phyloP scores from a whole-genome alignment of 805 yeast genomes.

The Komagataella phaffii region DNA sequence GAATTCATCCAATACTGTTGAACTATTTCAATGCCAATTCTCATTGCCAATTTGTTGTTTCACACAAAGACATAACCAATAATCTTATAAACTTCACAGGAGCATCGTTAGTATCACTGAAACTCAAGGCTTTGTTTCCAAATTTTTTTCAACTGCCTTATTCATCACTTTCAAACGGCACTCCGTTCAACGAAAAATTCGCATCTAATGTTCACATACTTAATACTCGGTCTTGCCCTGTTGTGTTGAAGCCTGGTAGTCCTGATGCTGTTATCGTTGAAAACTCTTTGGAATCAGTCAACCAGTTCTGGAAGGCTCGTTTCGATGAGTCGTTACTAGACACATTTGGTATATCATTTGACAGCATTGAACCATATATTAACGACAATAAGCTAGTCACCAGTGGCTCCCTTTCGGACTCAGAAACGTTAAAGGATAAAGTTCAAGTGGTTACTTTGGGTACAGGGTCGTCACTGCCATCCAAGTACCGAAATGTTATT shows the following conservation, averaged over 20 bases:
- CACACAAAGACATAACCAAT: slow-evolving; percentile 57
- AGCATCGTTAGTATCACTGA: slow-evolving; percentile 38
- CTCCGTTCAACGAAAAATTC: not conserved
- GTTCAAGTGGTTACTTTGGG: slow-evolving; percentile 72
- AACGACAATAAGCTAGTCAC: not conserved
- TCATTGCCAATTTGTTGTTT: slow-evolving; percentile 44
- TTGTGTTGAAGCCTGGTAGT: not conserved
- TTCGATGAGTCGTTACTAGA: not conserved
- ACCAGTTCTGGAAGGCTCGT: not conserved
- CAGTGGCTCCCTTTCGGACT: not conserved
- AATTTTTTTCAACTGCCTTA: slow-evolving; percentile 28
- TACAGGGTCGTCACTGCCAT: slow-evolving; percentile 87
- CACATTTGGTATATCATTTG: not conserved
- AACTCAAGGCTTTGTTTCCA: slow-evolving; percentile 39
- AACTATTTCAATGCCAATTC: slow-evolving; percentile 31
- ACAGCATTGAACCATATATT: not conserved
- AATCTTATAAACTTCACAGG: slow-evolving; percentile 46
- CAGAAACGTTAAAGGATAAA: slow-evolving; percentile 25
- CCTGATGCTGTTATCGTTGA: not conserved
- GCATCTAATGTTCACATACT: not conserved
- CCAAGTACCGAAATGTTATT: slow-evolving; percentile 73
- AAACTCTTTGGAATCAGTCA: not conserved
- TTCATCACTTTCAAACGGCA: not conserved
- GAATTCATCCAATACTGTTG: slow-evolving; percentile 35
- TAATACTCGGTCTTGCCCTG: not conserved